phyloP scores from a whole-genome alignment of 305 asterid species.

The Stenogyne calaminthoides region DNA sequence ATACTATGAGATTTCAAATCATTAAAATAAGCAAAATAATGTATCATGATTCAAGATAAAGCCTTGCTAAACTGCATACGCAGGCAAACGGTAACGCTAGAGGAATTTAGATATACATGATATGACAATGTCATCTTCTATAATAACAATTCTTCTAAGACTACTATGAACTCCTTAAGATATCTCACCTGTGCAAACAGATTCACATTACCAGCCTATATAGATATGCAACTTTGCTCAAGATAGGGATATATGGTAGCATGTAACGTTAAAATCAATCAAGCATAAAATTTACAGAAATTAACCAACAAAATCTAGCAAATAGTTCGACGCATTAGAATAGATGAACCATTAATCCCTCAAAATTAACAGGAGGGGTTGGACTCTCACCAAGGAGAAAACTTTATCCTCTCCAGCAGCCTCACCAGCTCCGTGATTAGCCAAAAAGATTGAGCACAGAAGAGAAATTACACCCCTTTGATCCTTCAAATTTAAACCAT shows the following conservation, averaged over 20 bases:
- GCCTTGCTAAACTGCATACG: neutral
- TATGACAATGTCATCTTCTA: neutral
- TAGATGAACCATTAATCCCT: neutral
- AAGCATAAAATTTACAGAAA: neutral
- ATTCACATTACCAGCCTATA: neutral
- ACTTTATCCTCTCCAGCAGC: conserved; percentile 70
- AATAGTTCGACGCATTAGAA: neutral
- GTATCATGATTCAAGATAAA: neutral
- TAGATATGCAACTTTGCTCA: neutral
- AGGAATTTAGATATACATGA: neutral
- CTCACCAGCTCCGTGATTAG: conserved; percentile 81
- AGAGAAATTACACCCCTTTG: conserved; percentile 27
- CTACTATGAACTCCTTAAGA: neutral
- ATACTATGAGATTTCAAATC: neutral
- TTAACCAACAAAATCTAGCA: conserved; percentile 5
- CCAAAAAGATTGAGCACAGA: conserved; percentile 62
- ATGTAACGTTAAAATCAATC: neutral
- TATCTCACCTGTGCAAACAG: neutral
- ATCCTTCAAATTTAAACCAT: conserved; percentile 7
- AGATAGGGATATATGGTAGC: neutral
- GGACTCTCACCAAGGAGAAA: conserved; percentile 68
- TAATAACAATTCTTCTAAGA: neutral
- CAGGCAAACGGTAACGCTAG: neutral
- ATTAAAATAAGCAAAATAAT: neutral
- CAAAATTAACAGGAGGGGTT: neutral